These are phyloP conservation scores for Mediolabrus comicus DNA, from an alignment of 108 stramenopile species.

Conservation along the genomic window DNA sequence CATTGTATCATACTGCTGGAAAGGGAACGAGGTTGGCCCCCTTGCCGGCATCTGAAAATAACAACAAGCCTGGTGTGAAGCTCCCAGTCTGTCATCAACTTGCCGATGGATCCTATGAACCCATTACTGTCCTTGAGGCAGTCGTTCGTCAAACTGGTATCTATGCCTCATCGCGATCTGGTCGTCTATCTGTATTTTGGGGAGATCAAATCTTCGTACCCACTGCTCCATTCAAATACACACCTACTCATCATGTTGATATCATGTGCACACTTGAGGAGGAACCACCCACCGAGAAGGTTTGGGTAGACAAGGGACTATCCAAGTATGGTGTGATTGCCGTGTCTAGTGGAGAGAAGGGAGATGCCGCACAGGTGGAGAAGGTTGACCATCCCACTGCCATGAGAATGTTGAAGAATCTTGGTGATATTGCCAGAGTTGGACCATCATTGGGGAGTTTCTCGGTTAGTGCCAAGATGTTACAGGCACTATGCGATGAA, in stretches of 20 bases:
- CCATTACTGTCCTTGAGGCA: slow-evolving; percentile 95
- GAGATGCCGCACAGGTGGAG: slow-evolving; percentile 97
- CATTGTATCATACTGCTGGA: slow-evolving; percentile 96
- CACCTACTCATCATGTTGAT: slow-evolving; percentile 91
- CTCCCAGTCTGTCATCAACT: slow-evolving; percentile 73
- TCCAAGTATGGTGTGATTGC: slow-evolving; percentile 99
- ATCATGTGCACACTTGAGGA: slow-evolving; percentile 94
- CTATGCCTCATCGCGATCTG: slow-evolving; percentile 91
- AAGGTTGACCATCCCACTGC: slow-evolving; percentile 98
- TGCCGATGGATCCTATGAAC: slow-evolving; percentile 55
- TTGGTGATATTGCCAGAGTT: slow-evolving; percentile 89
- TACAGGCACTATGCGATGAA: slow-evolving; percentile 84
- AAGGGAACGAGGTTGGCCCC: slow-evolving; percentile 97
- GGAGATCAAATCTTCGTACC: slow-evolving; percentile 98
- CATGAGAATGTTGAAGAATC: slow-evolving; percentile 79
- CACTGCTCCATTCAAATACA: slow-evolving; percentile 73
- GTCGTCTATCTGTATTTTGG: slow-evolving; percentile 96
- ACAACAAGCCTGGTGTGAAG: slow-evolving; percentile 99
- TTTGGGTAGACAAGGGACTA: slow-evolving; percentile 91
- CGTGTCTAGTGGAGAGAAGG: slow-evolving; percentile 60
- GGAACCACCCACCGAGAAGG: slow-evolving; percentile 86
- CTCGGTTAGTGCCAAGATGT: slow-evolving; percentile 84
- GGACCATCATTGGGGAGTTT: slow-evolving; percentile 95
- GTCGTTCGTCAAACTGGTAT: slow-evolving; percentile 97
- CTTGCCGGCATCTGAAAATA: slow-evolving; percentile 96